Percentiles rank a stretch among this genome's conserved stretches.
These are phyloP conservation scores for Aureobasidium sp. DNA, from an alignment of 2,329 filamentous ascomycete genomes.

Conservation along the genomic window DNA sequence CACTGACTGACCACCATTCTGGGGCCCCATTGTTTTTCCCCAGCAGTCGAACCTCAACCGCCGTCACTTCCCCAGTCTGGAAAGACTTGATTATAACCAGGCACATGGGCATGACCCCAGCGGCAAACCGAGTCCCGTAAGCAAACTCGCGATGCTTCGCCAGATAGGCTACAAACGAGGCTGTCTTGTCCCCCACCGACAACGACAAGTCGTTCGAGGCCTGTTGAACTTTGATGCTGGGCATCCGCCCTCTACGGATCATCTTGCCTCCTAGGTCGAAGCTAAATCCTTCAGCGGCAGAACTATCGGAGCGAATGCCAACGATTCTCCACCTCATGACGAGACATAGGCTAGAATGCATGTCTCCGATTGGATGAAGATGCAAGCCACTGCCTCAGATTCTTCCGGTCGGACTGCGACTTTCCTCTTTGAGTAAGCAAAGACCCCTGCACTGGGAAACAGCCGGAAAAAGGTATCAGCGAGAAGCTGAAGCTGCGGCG, in stretches of 20 bases:
- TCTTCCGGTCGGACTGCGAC: background rate
- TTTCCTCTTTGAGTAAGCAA: background rate
- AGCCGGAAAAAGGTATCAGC: conserved; percentile 8
- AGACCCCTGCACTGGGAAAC: background rate
- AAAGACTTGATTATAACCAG: background rate
- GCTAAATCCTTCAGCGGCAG: background rate
- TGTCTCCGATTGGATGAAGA: background rate
- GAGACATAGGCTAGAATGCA: background rate
- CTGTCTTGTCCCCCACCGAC: background rate
- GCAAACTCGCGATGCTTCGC: background rate
- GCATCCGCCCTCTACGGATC: background rate
- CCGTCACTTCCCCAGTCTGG: background rate
- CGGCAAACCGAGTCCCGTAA: background rate
- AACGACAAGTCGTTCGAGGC: background rate
- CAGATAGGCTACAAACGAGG: background rate
- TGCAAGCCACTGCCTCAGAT: background rate
- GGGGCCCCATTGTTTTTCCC: background rate
- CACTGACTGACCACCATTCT: background rate
- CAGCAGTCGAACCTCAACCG: background rate
- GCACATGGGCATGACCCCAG: background rate
- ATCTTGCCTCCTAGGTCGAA: conserved; percentile 5
- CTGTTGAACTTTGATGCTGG: background rate
- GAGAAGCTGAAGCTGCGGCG: background rate
- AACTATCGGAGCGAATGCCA: conserved; percentile 2
- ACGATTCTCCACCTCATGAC: conserved; percentile 3